Evolutionary conservation across 164 flowering plant genomes (phyloP), one percentile per base, ranked within the genome.

Genomic region (Aristolochia contorta): DNA sequence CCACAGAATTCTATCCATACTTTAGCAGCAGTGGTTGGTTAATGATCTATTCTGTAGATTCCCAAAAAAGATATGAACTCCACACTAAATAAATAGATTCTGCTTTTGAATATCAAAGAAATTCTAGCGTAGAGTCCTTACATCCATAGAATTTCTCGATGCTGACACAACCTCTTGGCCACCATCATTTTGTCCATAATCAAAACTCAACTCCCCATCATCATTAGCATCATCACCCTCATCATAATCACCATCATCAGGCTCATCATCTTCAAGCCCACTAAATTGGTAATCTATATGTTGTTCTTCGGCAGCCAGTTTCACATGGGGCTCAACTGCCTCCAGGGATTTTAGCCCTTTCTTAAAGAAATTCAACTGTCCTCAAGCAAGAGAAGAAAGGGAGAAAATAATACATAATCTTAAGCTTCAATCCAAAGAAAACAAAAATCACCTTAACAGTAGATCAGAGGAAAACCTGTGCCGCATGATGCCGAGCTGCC

Each of bases 401-500:
- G 9, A 53, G 20, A 21, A 52, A 52, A 9, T 6, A 14, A 18
- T 0, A 21, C 55, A 19, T 19, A 52, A 20, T 3, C 21, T 6
- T 20, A 20, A 52, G 12, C 55, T 43, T 19, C 52, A 57, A 9
- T 2, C 5, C 24, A 53, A 7, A 59, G n/a, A 41, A 23, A 61
- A 21, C 19, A 20, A 43, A 16, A 23, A 8, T 15, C 2, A 53
- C 16, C 47, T 47, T 53, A 23, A 71, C 68, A 62, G 3, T 43
- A 23, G 64, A 22, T 37, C 43, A n/a, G 49, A 56, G 13, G n/a
- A 32, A 65, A 72, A 92, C 98, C 93, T 89, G 96, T 58, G 98
- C 93, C 70, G 93, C 96, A 80, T 92, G 93, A 68, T 92, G 98
- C 41, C 98, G 78, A 60, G 91, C 84, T 53, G 96, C 96, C 80